phyloP scores from a whole-genome alignment of 768 basidiomycete species.

The Mycena floridula region DNA sequence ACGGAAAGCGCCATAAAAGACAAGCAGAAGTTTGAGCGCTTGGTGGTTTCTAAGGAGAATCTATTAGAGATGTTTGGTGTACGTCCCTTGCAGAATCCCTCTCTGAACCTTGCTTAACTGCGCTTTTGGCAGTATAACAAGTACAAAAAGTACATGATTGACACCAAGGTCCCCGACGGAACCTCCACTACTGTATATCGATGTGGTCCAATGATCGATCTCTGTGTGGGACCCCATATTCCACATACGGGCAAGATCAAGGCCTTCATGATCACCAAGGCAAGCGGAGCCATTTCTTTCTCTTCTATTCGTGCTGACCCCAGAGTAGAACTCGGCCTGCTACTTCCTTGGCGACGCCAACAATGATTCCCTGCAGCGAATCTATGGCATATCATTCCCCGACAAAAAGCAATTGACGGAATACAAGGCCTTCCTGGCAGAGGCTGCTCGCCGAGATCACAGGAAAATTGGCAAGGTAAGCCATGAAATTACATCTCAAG shows the following conservation, averaged over 20 bases:
- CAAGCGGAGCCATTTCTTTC: slow-evolving; percentile 18
- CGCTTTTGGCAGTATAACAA: slow-evolving; percentile 79
- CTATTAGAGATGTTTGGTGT: slow-evolving; percentile 95
- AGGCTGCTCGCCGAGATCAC: slow-evolving; percentile 98
- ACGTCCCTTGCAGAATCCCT: slow-evolving; percentile 18
- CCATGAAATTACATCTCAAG: no score
- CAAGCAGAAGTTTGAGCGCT: slow-evolving; percentile 93
- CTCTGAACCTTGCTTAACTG: neutral
- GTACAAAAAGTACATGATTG: slow-evolving; percentile 94
- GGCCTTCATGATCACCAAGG: slow-evolving; percentile 95
- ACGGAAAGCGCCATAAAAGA: slow-evolving; percentile 89
- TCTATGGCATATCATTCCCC: slow-evolving; percentile 98
- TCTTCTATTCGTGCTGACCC: neutral
- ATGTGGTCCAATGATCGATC: slow-evolving; percentile 97
- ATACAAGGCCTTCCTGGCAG: slow-evolving; percentile 92
- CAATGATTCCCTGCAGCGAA: slow-evolving; percentile 92
- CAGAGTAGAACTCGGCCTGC: slow-evolving; percentile 81
- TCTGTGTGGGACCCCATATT: slow-evolving; percentile 96
- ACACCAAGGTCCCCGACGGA: slow-evolving; percentile 93
- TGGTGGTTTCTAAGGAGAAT: slow-evolving; percentile 91
- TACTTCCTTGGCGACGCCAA: slow-evolving; percentile 94
- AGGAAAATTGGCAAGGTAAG: slow-evolving; percentile 85
- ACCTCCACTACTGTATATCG: slow-evolving; percentile 97
- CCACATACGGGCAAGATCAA: slow-evolving; percentile 98
- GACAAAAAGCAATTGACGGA: slow-evolving; percentile 93